Conservation (phyloP, 805 yeast genomes). For the Yamadazyma ubonensis region DNA sequence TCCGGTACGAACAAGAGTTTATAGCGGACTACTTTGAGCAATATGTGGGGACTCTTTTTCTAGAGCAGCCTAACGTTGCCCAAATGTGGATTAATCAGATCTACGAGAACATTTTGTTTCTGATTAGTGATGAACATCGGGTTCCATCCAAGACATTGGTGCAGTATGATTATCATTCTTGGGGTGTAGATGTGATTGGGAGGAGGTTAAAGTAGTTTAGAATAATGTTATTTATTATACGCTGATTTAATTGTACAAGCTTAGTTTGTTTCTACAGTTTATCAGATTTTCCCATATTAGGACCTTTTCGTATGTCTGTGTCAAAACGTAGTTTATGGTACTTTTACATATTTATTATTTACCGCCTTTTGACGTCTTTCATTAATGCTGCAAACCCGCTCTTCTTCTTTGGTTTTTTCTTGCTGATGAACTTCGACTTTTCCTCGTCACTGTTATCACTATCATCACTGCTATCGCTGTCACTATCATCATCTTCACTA, state of each 20-base stretch:
- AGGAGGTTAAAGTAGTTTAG: constrained; percentile 20
- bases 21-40: constrained; percentile 43
- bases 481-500: constrained; percentile 15
- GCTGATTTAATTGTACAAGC: no score
- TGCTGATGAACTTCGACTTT: constrained; percentile 4
- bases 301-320: no score
- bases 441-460: constrained; percentile 7
- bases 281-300: no score
- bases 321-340: no score
- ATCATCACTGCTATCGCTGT: constrained; percentile 7
- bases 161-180: constrained; percentile 18
- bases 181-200: constrained; percentile 34
- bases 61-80: constrained; percentile 38
- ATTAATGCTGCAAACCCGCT: constrained; percentile 31
- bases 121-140: constrained; percentile 22
- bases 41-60: constrained; percentile 41
- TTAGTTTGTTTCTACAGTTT: no score
- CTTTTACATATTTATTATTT: not conserved
- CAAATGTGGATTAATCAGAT: constrained; percentile 32
- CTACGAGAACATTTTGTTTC: constrained; percentile 29
- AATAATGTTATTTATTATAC: not conserved
- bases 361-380: constrained; percentile 24
- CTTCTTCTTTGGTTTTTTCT: constrained; percentile 18
- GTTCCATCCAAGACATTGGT: constrained; percentile 12
- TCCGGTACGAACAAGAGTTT: constrained; percentile 39